A percentile compares a stretch with the other conserved stretches of the same genome.
Conservation (phyloP, 148 eudicot species). For the Spergularia marina region DNA sequence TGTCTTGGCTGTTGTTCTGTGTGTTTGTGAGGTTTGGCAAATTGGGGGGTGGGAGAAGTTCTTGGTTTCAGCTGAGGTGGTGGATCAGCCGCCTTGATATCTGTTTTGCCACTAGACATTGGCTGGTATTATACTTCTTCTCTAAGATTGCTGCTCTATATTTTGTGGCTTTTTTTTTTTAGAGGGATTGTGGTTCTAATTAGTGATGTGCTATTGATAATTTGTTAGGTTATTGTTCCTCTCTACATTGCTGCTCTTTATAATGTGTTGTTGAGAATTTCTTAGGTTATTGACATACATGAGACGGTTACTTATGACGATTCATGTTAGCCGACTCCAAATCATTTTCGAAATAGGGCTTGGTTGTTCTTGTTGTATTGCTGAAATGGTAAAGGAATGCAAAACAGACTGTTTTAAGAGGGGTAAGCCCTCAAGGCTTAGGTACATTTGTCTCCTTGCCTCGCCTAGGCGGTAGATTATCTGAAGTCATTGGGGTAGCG, state of each 20-base stretch:
- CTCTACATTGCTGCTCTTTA: no score
- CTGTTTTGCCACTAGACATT: conserved; percentile 80
- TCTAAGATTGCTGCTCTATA: not conserved
- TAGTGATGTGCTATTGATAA: not conserved
- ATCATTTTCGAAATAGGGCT: no score
- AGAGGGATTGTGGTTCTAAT: no score
- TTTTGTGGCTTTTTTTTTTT: not conserved
- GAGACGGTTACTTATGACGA: no score
- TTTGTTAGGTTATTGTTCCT: not conserved
- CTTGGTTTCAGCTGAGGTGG: conserved; percentile 81
- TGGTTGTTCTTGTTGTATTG: no score
- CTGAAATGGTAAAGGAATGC: not conserved
- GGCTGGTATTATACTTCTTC: conserved; percentile 51
- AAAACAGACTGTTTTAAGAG: not conserved
- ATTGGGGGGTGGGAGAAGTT: conserved; percentile 58
- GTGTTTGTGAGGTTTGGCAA: conserved; percentile 45
- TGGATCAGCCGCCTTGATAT: conserved; percentile 89
- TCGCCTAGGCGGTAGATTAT: not conserved
- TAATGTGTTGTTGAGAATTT: not conserved
- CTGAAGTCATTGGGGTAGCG: not conserved
- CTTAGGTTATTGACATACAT: no score
- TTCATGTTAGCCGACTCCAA: no score
- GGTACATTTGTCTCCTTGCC: not conserved
- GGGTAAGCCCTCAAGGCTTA: not conserved
- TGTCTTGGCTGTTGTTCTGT: conserved; percentile 70